Conservation (phyloP, 1,284 basidiomycete genomes). For the Naganishia sp. region DNA sequence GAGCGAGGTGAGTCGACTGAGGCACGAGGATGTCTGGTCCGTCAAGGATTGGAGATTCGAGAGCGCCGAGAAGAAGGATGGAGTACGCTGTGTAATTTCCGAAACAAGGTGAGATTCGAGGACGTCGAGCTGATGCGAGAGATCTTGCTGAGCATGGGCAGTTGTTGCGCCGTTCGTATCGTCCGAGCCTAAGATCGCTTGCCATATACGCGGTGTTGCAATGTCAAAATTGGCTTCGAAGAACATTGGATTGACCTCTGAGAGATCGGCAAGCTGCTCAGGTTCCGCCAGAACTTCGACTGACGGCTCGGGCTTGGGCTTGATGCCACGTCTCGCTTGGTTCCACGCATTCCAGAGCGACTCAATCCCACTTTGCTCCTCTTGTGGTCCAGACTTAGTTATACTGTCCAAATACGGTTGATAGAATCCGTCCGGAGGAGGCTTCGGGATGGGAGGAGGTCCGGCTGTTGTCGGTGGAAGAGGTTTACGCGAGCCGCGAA, state of each 20-base stretch:
- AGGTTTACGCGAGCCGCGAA: conserved; percentile 73
- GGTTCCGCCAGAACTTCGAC: too few relatives aligned
- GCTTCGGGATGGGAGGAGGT: conserved; percentile 66
- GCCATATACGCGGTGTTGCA: conserved; percentile 80
- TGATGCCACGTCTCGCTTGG: conserved; percentile 8
- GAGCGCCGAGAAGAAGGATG: conserved; percentile 94
- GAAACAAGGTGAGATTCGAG: conserved; percentile 92
- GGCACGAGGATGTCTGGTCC: conserved; percentile 79
- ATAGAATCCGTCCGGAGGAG: conserved; percentile 41
- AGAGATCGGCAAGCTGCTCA: conserved; percentile 57
- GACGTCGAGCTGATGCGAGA: conserved; percentile 85
- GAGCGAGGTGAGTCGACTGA: conserved; percentile 72
- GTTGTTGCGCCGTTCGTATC: conserved; percentile 29
- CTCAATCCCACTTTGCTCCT: conserved; percentile 1
- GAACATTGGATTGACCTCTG: conserved; percentile 76
- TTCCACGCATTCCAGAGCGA: conserved; percentile 23
- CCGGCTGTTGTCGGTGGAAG: conserved; percentile 68
- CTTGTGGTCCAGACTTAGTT: not conserved
- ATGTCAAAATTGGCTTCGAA: conserved; percentile 79
- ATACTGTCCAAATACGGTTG: conserved; percentile 28
- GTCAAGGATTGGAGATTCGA: conserved; percentile 90
- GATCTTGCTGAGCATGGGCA: conserved; percentile 32
- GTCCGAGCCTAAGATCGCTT: conserved; percentile 61
- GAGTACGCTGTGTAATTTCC: conserved; percentile 85
- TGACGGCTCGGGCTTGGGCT: not conserved